These are phyloP conservation scores for Peronospora destructor DNA, from an alignment of 352 stramenopile genomes.

Conservation along the genomic window DNA sequence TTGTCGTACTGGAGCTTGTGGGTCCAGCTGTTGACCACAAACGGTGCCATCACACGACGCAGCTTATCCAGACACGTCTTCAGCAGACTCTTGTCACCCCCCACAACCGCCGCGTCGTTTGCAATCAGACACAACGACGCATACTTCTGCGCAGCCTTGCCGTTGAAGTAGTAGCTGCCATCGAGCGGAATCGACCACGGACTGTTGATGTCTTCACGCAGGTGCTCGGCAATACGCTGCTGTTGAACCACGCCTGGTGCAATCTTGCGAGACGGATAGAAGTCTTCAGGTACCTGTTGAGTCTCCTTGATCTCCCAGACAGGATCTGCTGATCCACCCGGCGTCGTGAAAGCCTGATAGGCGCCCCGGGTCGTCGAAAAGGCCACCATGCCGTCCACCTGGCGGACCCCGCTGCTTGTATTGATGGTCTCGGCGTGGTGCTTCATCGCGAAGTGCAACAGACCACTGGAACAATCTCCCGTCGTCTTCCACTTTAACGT, in stretches of 20 bases:
- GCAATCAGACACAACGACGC: constrained; percentile 55
- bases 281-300: constrained; percentile 33
- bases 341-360: constrained; percentile 29
- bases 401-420: constrained; percentile 12
- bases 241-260: constrained; percentile 20
- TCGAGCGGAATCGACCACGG: constrained; percentile 40
- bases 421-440: constrained; percentile 50
- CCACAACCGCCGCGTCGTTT: constrained; percentile 35
- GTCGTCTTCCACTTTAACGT: constrained; percentile 52
- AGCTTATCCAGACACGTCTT: constrained; percentile 38
- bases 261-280: constrained; percentile 42
- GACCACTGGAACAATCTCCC: constrained; percentile 40
- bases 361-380: neutral
- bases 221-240: constrained; percentile 36
- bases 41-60: constrained; percentile 34
- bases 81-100: constrained; percentile 33
- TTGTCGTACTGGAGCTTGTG: constrained; percentile 50
- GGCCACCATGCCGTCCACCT: constrained; percentile 32
- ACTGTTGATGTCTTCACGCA: constrained; percentile 38
- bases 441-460: constrained; percentile 54
- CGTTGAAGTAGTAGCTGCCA: constrained; percentile 66
- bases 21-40: constrained; percentile 40
- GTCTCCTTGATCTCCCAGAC: constrained; percentile 47
- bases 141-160: constrained; percentile 55
- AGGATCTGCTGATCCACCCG: constrained; percentile 9